Evolutionary conservation across 805 yeast genomes (phyloP).

Genomic region (Pichia californica): DNA sequence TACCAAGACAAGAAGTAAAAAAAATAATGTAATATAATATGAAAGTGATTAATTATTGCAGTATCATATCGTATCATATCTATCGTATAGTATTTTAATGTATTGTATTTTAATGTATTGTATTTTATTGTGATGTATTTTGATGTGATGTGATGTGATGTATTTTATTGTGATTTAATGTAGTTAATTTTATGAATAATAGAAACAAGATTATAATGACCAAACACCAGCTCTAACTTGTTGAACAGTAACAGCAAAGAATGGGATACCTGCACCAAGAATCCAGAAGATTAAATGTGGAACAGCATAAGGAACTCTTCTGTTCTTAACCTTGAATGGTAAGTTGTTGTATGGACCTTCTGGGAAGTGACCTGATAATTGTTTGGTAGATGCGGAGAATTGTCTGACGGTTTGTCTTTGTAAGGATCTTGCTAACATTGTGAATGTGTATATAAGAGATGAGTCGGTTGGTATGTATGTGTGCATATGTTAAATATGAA

Average conservation of each 20-base stretch:
- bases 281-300: slow-evolving; percentile 76
- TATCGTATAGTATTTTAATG: too few relatives aligned
- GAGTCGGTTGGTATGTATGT: too few relatives aligned
- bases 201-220: background rate
- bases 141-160: too few relatives aligned
- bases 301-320: slow-evolving; percentile 82
- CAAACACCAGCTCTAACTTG: slow-evolving; percentile 72
- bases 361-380: slow-evolving; percentile 40
- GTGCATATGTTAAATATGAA: too few relatives aligned
- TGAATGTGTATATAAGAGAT: too few relatives aligned
- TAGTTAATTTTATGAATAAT: too few relatives aligned
- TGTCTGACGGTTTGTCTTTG: slow-evolving; percentile 32
- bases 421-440: slow-evolving; percentile 28
- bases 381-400: slow-evolving; percentile 47
- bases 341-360: slow-evolving; percentile 86
- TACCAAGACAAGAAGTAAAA: too few relatives aligned
- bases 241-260: slow-evolving; percentile 72
- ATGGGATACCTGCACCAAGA: slow-evolving; percentile 68
- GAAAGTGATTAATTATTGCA: too few relatives aligned
- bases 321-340: slow-evolving; percentile 91
- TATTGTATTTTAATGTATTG: too few relatives aligned
- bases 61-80: too few relatives aligned
- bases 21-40: too few relatives aligned
- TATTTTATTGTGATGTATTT: too few relatives aligned
- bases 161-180: background rate